These are phyloP conservation scores for Trametes coccinea DNA, from an alignment of 768 basidiomycete genomes.

Conservation along the genomic window DNA sequence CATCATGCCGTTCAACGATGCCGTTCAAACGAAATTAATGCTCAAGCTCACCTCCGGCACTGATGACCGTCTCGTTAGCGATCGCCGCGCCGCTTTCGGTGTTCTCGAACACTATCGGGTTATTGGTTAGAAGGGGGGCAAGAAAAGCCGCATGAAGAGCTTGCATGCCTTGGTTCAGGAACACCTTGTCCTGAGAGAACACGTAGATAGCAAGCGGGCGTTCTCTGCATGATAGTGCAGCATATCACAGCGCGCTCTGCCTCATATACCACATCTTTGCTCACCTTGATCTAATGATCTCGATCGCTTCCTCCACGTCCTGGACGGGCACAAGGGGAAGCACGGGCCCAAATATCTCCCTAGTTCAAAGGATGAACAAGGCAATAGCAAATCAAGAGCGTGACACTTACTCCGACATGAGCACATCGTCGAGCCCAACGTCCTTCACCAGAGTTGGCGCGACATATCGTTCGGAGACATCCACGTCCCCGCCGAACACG, in stretches of 20 bases:
- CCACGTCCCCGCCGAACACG: not conserved
- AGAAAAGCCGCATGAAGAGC: not conserved
- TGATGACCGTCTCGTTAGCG: slow-evolving; percentile 70
- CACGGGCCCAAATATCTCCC: slow-evolving; percentile 82
- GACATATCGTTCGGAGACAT: not conserved
- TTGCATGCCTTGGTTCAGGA: slow-evolving; percentile 60
- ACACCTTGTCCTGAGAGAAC: slow-evolving; percentile 59
- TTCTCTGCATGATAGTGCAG: slow-evolving; percentile 48
- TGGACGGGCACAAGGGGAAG: slow-evolving; percentile 71
- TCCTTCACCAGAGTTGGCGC: not conserved
- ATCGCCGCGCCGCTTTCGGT: slow-evolving; percentile 69
- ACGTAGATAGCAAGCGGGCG: slow-evolving; percentile 77
- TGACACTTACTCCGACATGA: slow-evolving; percentile 26
- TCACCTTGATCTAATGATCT: slow-evolving; percentile 46
- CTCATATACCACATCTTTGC: slow-evolving; percentile 53
- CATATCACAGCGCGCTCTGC: slow-evolving; percentile 69
- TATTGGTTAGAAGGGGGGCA: not conserved
- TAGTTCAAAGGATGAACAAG: slow-evolving; percentile 25
- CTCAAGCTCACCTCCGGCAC: slow-evolving; percentile 47
- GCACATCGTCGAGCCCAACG: not conserved
- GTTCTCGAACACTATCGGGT: slow-evolving; percentile 49
- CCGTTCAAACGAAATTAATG: not conserved
- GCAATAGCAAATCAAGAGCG: too few species aligned
- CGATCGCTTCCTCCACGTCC: slow-evolving; percentile 63
- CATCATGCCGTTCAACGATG: too few species aligned